Percentiles rank a stretch among this genome's conserved stretches.
Conservation (phyloP, 2,329 filamentous ascomycete genomes). For the Emergomyces pasteurianus region DNA sequence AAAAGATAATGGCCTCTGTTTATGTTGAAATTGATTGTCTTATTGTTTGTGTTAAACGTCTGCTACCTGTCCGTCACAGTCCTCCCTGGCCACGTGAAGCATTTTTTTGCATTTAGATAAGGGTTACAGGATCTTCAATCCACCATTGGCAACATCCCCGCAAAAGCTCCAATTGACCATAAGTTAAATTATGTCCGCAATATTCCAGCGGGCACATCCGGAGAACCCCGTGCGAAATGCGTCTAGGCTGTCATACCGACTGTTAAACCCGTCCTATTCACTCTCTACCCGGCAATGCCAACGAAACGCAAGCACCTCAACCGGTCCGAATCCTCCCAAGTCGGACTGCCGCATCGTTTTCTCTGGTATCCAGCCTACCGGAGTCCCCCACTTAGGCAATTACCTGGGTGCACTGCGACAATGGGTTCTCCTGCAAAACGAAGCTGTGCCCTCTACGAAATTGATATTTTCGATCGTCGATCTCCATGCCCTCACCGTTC, state of each 20-base stretch:
- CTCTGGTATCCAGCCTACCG: conserved; percentile 94
- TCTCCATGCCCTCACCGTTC: conserved; percentile 79
- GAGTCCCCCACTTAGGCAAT: conserved; percentile 86
- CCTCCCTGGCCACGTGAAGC: background rate
- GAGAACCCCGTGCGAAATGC: background rate
- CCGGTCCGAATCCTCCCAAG: conserved; percentile 5
- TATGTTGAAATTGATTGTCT: background rate
- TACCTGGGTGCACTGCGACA: conserved; percentile 80
- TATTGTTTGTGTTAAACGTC: background rate
- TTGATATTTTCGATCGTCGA: conserved; percentile 84
- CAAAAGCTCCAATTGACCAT: background rate
- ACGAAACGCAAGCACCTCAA: background rate
- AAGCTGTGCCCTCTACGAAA: conserved; percentile 29
- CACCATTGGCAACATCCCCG: background rate
- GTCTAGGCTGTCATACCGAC: background rate
- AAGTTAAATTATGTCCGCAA: background rate
- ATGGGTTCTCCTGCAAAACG: conserved; percentile 72
- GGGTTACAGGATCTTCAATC: background rate
- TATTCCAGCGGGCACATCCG: background rate
- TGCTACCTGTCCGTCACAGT: background rate
- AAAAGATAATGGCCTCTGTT: background rate
- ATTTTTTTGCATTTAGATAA: too few species aligned
- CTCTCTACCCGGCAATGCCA: conserved; percentile 4
- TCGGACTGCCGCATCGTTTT: conserved; percentile 51
- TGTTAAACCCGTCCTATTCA: background rate